Base-by-base conservation (phyloP, 331 rosid genomes). In the Quercus tomentella region DNA sequence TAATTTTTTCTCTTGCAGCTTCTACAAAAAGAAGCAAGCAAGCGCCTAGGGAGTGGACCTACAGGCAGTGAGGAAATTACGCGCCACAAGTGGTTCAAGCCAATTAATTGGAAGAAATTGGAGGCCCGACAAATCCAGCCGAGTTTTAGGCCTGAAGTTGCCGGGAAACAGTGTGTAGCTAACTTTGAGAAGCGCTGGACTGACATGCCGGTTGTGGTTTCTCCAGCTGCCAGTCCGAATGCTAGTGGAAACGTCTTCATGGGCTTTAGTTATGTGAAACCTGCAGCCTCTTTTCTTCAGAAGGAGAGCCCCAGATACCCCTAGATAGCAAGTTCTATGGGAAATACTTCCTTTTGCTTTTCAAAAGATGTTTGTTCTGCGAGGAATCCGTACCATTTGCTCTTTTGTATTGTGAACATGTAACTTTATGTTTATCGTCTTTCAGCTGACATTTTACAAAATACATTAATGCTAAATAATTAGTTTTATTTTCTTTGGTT, bases 121-220 rank as follows among this genome's bases (percentile, higher is more conserved):
- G 97, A 92, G 55, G 80, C 76, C 12, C 84, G 98, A 17, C 90
- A 87, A 84, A 86, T 94, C 77, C 91, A 89, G 61, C 98, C 98
- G n/a, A 94, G 97, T 89, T 92, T 94, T 67, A 81, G 96, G 22
- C 98, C 98, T 7, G 92, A 89, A 2, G 97, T 94, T 51, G 91
- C 97, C 0, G 98, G 98, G 54, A 89, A 35, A 86, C 84, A 89
- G 52, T 94, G 98, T 75, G 88, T 94, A 56, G 97, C 98, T 77
- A 94, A 94, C 92, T 94, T 94, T 76, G 98, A 94, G 63, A 92
- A 89, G 86, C 84, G 89, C 79, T 94, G 97, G 98, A 94, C 98
- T 1, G 97, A 94, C 41, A 94, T 94, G 98, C 88, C 98, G 1
- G 82, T 94, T 16, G 90, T 83, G 16, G 97, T 84, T 79, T 94